Percentiles rank a stretch among this genome's conserved stretches.
phyloP scores from a whole-genome alignment of 352 stramenopile species.

The Halophytophthora polymorphica region DNA sequence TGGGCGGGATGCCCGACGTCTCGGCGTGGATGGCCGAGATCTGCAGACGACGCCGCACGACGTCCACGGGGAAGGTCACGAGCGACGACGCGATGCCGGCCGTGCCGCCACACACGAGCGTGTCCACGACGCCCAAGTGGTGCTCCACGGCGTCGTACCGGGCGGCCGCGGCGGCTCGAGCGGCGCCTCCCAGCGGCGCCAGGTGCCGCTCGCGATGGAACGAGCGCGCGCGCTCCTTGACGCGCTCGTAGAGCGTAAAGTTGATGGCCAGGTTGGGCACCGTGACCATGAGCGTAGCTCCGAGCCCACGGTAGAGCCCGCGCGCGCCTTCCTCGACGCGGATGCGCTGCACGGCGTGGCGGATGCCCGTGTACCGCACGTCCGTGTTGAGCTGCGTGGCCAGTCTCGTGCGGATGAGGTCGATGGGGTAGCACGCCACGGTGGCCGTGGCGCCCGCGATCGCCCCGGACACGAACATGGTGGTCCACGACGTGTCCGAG shows the following conservation, averaged over 20 bases:
- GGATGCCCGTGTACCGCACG: constrained; percentile 89
- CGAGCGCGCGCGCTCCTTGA: constrained; percentile 88
- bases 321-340: constrained; percentile 79
- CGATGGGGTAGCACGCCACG: constrained; percentile 94
- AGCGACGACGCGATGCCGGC: constrained; percentile 91
- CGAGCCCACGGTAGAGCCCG: constrained; percentile 93
- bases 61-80: constrained; percentile 95
- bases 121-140: constrained; percentile 75
- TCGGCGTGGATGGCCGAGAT: constrained; percentile 88
- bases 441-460: constrained; percentile 71
- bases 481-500: constrained; percentile 68
- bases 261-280: constrained; percentile 96
- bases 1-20: constrained; percentile 65
- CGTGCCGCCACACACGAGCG: constrained; percentile 87
- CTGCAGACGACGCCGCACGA: constrained; percentile 92
- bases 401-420: constrained; percentile 93
- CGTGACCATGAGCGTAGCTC: constrained; percentile 92
- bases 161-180: constrained; percentile 21
- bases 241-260: constrained; percentile 93
- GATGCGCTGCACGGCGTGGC: constrained; percentile 93
- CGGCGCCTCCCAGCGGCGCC: constrained; percentile 24
- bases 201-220: constrained; percentile 57
- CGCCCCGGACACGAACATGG: constrained; percentile 73
- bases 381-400: constrained; percentile 92
- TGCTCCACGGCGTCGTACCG: constrained; percentile 12